These are phyloP conservation scores for Sphagnum contortum DNA, from an alignment of 225 moss, liverwort and hornwort genomes.

Conservation along the genomic window DNA sequence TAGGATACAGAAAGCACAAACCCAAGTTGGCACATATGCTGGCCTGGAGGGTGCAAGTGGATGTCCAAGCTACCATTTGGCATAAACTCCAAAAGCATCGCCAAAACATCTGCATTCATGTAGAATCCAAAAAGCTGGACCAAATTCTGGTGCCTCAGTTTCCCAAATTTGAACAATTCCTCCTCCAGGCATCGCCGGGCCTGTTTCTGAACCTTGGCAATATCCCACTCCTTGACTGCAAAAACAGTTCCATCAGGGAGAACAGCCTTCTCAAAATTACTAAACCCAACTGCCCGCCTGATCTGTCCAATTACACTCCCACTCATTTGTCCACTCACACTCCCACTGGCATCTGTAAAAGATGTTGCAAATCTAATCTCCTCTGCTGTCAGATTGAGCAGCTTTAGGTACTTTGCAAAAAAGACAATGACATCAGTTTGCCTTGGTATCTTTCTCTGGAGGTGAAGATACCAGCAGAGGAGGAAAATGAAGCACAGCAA, in stretches of 20 bases:
- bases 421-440: conserved; percentile 25
- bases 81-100: conserved; percentile 43
- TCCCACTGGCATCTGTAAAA: conserved; percentile 6
- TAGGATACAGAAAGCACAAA: conserved; percentile 3
- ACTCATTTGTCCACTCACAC: conserved; percentile 7
- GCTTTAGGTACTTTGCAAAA: conserved; percentile 51
- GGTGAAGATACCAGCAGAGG: conserved; percentile 20
- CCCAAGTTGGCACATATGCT: conserved; percentile 35
- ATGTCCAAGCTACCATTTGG: conserved; percentile 36
- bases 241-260: conserved; percentile 50
- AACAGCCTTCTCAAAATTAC: conserved; percentile 38
- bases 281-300: conserved; percentile 23
- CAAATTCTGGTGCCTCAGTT: conserved; percentile 37
- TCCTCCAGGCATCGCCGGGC: conserved; percentile 22
- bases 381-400: conserved; percentile 39
- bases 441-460: conserved; percentile 11
- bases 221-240: conserved; percentile 40
- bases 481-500: conserved; percentile 20
- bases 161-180: conserved; percentile 34
- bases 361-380: conserved; percentile 40
- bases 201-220: conserved; percentile 22
- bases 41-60: conserved; percentile 45
- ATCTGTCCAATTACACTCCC: conserved; percentile 31
- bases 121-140: conserved; percentile 45
- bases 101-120: conserved; percentile 26